Evolutionary conservation across 192 early-diverging fungal species (phyloP).

Genomic region (Coemansia asiatica): DNA sequence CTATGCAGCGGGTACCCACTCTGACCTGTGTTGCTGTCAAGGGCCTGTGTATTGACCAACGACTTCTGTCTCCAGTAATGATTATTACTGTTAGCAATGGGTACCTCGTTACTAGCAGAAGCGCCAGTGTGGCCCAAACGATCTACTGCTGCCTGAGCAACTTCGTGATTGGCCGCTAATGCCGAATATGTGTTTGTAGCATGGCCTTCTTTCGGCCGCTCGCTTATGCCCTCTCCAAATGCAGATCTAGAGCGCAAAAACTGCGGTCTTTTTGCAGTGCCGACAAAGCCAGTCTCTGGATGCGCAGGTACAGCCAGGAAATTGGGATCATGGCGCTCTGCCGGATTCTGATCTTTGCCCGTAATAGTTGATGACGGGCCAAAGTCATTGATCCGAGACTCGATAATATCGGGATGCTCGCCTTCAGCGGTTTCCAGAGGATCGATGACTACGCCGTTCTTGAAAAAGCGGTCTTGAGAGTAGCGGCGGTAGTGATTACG

Average conservation of each 20-base stretch:
- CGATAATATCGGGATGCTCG: neutral
- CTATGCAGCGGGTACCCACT: neutral
- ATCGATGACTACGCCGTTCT: conserved; percentile 26
- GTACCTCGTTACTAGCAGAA: neutral
- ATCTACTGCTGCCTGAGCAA: neutral
- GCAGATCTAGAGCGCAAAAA: neutral
- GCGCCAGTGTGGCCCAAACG: neutral
- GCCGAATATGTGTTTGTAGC: neutral
- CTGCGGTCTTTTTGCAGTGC: neutral
- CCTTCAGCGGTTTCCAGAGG: neutral
- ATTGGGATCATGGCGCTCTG: neutral
- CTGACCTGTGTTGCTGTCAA: conserved; percentile 9
- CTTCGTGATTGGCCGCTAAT: neutral
- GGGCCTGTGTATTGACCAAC: conserved; percentile 7
- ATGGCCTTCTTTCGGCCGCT: neutral
- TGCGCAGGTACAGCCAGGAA: neutral
- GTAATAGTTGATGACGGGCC: neutral
- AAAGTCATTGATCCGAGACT: neutral
- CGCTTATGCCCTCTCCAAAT: neutral
- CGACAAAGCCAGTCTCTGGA: neutral
- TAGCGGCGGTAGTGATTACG: conserved; percentile 47
- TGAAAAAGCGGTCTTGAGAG: conserved; percentile 53
- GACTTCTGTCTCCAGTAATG: conserved; percentile 18
- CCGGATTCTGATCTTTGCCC: neutral
- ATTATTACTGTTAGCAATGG: conserved; percentile 10